Evolutionary conservation across 345 rosid genomes (phyloP).

Genomic region (Turnera subulata): DNA sequence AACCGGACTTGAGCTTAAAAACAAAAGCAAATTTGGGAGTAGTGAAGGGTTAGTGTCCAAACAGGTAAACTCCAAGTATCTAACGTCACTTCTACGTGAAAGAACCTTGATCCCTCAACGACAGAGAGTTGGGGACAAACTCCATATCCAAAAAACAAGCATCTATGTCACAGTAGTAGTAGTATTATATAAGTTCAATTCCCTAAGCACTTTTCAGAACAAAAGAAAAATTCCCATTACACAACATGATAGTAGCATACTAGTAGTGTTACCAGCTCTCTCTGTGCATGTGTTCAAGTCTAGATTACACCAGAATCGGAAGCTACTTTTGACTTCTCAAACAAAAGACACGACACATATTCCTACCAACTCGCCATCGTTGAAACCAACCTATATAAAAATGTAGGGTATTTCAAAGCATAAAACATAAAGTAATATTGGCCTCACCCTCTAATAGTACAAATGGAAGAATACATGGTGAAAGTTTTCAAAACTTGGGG

Average conservation of each 20-base stretch:
- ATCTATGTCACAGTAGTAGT: no score
- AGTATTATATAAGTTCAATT: no score
- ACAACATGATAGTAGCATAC: no score
- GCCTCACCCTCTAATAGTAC: constrained; percentile 11
- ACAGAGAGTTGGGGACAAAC: constrained; percentile 36
- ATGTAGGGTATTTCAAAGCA: neutral
- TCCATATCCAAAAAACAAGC: constrained; percentile 3
- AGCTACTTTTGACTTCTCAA: constrained; percentile 15
- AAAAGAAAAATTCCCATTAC: no score
- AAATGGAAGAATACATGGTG: constrained; percentile 15
- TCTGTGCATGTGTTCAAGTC: no score
- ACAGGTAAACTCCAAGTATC: neutral
- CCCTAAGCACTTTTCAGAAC: no score
- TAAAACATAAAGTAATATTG: neutral
- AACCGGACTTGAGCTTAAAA: constrained; percentile 10
- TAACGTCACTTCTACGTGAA: constrained; percentile 13
- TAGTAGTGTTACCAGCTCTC: no score
- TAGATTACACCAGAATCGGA: no score
- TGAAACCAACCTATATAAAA: constrained; percentile 20
- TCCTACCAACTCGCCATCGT: constrained; percentile 32
- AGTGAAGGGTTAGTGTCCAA: constrained; percentile 14
- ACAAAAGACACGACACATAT: constrained; percentile 37
- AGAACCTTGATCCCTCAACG: constrained; percentile 22
- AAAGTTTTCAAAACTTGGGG: constrained; percentile 26
- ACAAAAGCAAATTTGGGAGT: constrained; percentile 15